Conservation (phyloP, 2,329 filamentous ascomycete genomes). For the Hymenoscyphus occultus region DNA sequence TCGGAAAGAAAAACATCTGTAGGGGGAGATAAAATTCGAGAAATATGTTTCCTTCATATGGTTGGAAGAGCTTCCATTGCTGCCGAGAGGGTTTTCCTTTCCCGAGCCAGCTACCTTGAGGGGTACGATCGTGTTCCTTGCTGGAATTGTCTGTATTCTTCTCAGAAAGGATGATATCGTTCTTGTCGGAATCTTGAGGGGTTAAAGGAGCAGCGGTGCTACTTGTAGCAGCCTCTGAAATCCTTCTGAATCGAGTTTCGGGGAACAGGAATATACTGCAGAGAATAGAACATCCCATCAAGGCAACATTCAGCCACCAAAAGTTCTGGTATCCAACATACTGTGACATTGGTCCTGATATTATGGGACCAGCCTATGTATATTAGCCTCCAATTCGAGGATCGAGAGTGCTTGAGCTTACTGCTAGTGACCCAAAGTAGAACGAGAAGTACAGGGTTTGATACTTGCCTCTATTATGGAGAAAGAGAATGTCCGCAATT, state of each 20-base stretch:
- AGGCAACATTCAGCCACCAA: conserved; percentile 62
- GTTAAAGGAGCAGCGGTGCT: conserved; percentile 5
- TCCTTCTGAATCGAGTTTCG: conserved; percentile 58
- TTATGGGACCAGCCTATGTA: conserved; percentile 49
- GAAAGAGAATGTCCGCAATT: conserved; percentile 63
- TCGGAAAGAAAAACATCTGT: conserved; percentile 61
- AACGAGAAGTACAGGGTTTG: conserved; percentile 53
- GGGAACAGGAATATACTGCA: conserved; percentile 59
- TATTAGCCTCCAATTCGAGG: not conserved
- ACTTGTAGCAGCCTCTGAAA: conserved; percentile 17
- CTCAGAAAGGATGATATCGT: conserved; percentile 15
- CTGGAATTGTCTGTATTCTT: not conserved
- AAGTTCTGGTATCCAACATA: conserved; percentile 55
- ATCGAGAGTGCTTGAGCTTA: conserved; percentile 27
- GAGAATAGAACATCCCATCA: conserved; percentile 49
- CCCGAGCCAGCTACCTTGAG: not conserved
- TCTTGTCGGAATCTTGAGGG: conserved; percentile 22
- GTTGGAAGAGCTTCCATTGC: conserved; percentile 40
- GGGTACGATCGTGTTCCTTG: not conserved
- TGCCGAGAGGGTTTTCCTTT: not conserved
- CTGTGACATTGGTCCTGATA: conserved; percentile 58
- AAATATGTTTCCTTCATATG: conserved; percentile 53
- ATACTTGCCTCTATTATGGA: conserved; percentile 61
- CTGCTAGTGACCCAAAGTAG: conserved; percentile 62
- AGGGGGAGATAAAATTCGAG: conserved; percentile 56